Percentiles rank a stretch among this genome's conserved stretches.
Conservation (phyloP, 345 rosid genomes). For the Eucalyptus dawsonii region DNA sequence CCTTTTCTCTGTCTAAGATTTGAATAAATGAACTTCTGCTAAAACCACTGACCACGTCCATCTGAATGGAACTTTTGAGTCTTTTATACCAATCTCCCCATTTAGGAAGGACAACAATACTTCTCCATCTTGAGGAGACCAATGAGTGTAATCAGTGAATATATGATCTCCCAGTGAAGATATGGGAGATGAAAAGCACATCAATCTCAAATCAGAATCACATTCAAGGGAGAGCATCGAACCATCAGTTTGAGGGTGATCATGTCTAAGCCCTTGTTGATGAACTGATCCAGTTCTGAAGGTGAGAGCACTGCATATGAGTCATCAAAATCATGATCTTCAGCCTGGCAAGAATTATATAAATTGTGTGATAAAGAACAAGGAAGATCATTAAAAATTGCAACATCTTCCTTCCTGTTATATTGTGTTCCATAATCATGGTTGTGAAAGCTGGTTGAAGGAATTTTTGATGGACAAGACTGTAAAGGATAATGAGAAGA, state of each 20-base stretch:
- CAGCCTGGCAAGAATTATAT: not conserved
- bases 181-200: slow-evolving; percentile 2
- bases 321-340: not conserved
- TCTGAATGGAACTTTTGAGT: not conserved
- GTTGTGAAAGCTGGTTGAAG: slow-evolving; percentile 6
- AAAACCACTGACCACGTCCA: not conserved
- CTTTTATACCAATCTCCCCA: not conserved
- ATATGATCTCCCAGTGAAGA: not conserved
- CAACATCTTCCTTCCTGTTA: slow-evolving; percentile 1
- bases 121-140: slow-evolving; percentile 9
- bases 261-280: not conserved
- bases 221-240: not conserved
- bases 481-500: not conserved
- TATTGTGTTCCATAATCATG: slow-evolving; percentile 3
- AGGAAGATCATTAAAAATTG: slow-evolving; percentile 3
- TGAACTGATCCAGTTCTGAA: not conserved
- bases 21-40: not conserved
- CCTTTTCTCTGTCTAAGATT: not conserved
- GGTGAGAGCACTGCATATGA: slow-evolving; percentile 2
- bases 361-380: not conserved
- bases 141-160: not conserved
- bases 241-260: not conserved
- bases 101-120: slow-evolving; percentile 2
- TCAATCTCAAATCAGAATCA: slow-evolving; percentile 1
- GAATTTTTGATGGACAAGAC: not conserved